Evolutionary conservation across 2,329 filamentous ascomycete species (phyloP).

Genomic region (Neoascochyta sp.): DNA sequence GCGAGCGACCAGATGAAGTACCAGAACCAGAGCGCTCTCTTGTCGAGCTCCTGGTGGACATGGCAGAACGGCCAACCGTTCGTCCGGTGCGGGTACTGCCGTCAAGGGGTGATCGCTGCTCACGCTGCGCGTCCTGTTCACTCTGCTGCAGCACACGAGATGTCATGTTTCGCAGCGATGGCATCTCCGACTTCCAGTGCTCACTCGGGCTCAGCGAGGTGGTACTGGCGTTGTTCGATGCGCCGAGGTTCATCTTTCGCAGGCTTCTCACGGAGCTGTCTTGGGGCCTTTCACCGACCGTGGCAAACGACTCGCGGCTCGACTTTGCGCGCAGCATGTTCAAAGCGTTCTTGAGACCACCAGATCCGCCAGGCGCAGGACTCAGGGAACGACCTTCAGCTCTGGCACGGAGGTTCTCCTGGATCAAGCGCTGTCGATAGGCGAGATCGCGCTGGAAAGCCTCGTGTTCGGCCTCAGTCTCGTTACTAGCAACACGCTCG

Average conservation of each 20-base stretch:
- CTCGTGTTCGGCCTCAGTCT: constrained; percentile 56
- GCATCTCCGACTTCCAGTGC: constrained; percentile 26
- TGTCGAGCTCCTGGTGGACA: constrained; percentile 39
- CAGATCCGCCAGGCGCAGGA: constrained; percentile 32
- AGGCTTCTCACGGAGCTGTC: constrained; percentile 53
- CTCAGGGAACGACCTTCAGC: constrained; percentile 49
- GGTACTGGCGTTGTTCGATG: constrained; percentile 39
- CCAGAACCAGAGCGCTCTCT: constrained; percentile 56
- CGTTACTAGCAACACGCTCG: constrained; percentile 48
- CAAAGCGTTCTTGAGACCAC: constrained; percentile 54
- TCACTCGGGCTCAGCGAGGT: constrained; percentile 31
- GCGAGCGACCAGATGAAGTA: constrained; percentile 51
- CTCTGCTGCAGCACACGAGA: constrained; percentile 32
- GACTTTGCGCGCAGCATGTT: constrained; percentile 64
- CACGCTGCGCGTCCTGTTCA: constrained; percentile 35
- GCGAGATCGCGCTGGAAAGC: constrained; percentile 73
- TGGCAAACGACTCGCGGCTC: constrained; percentile 63
- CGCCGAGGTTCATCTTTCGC: constrained; percentile 59
- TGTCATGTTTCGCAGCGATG: constrained; percentile 26
- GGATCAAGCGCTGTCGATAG: constrained; percentile 65
- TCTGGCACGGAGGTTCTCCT: constrained; percentile 68
- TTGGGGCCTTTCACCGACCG: constrained; percentile 37
- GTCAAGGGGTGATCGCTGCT: constrained; percentile 36
- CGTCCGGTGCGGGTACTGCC: constrained; percentile 28
- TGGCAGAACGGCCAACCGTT: constrained; percentile 34